phyloP scores from a whole-genome alignment of 2,329 filamentous ascomycete species.

The Aspergillus quadricinctus region DNA sequence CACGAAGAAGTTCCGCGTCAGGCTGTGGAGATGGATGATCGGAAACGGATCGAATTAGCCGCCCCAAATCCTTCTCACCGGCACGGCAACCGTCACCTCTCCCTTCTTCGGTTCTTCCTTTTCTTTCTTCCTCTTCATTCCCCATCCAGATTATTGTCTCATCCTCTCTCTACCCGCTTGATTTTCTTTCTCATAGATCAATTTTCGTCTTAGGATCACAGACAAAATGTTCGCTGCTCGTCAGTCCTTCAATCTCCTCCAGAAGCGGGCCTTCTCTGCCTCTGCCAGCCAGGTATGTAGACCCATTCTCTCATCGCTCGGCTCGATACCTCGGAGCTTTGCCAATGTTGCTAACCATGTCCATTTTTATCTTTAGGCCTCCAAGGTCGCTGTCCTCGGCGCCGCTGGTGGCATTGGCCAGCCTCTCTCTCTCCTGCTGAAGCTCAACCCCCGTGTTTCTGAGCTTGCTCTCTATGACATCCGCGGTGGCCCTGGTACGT shows the following conservation, averaged over 20 bases:
- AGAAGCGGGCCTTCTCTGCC: constrained; percentile 77
- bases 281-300: constrained; percentile 68
- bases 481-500: constrained; percentile 82
- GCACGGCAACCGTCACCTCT: constrained; percentile 11
- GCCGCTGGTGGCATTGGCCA: constrained; percentile 98
- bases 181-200: constrained; percentile 7
- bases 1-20: constrained; percentile 5
- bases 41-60: constrained; percentile 20
- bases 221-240: constrained; percentile 70
- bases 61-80: constrained; percentile 18
- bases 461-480: constrained; percentile 98
- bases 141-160: constrained; percentile 4
- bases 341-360: constrained; percentile 11
- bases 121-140: constrained; percentile 9
- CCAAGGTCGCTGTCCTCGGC: constrained; percentile 96
- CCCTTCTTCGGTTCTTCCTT: constrained; percentile 17
- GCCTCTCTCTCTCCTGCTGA: constrained; percentile 93
- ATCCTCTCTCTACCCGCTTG: constrained; percentile 4
- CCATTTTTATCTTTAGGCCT: constrained; percentile 57
- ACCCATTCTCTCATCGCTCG: constrained; percentile 8
- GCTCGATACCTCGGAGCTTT: constrained; percentile 8
- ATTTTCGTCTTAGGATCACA: constrained; percentile 10
- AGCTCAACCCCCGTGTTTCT: constrained; percentile 93
- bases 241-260: constrained; percentile 52
- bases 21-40: constrained; percentile 12